A percentile compares a stretch with the other conserved stretches of the same genome.
phyloP scores from a whole-genome alignment of 805 yeast species.

The Saccharomycopsis sp. region DNA sequence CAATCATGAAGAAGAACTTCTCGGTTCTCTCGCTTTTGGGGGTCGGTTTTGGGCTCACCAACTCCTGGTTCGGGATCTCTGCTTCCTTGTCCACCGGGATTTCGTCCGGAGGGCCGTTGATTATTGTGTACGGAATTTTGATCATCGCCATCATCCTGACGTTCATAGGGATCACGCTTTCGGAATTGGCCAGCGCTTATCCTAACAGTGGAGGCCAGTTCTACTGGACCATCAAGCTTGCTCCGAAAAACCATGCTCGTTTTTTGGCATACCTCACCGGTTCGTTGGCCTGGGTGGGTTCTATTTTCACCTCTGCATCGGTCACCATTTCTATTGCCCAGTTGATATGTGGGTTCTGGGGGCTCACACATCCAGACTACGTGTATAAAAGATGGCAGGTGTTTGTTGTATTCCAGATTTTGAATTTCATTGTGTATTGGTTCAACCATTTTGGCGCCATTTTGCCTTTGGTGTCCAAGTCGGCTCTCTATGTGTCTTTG shows the following conservation, averaged over 20 bases:
- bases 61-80: constrained; percentile 56
- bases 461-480: constrained; percentile 43
- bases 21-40: constrained; percentile 45
- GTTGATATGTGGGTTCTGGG: constrained; percentile 45
- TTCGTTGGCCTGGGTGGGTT: constrained; percentile 55
- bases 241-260: constrained; percentile 37
- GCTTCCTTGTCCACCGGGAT: constrained; percentile 51
- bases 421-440: constrained; percentile 37
- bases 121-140: constrained; percentile 49
- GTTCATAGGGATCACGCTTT: constrained; percentile 43
- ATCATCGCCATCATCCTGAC: constrained; percentile 42
- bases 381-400: constrained; percentile 48
- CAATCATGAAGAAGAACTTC: constrained; percentile 33
- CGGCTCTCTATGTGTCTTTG: constrained; percentile 46
- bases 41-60: constrained; percentile 54
- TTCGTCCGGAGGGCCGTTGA: constrained; percentile 51
- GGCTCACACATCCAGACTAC: constrained; percentile 25
- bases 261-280: constrained; percentile 54
- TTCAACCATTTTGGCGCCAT: constrained; percentile 46
- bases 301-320: constrained; percentile 56
- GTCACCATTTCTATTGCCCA: constrained; percentile 48
- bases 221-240: constrained; percentile 50
- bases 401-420: constrained; percentile 42
- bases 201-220: constrained; percentile 57
- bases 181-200: constrained; percentile 47